Evolutionary conservation across 2,329 filamentous ascomycete species (phyloP), one percentile per base, ranked within the genome.

Genomic region (Xylariaceae sp.): DNA sequence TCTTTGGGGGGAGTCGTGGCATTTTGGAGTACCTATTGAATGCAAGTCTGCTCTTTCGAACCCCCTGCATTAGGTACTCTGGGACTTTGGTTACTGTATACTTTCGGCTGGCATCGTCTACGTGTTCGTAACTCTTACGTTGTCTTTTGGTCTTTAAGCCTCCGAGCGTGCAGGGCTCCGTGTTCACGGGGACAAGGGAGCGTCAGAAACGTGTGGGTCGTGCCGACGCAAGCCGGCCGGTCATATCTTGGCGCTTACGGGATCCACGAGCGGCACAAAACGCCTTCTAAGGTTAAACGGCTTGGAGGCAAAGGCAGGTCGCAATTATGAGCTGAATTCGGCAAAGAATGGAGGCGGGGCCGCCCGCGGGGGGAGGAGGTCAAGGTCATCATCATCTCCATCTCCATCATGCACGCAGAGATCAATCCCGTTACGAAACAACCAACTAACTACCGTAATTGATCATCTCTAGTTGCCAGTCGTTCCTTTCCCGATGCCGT

Each of bases 181-280:
- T 32, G 37, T 53, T 51, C 58, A 58, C 55, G 58, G 55, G 58
- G 53, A 39, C 35, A 50, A 51, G 32, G 40, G 29, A 44, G 49
- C 32, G 50, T 47, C 35, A 39, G 30, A 32, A 52, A 44, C 35
- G 42, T 50, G 54, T 55, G 58, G 54, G 56, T 42, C 56, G 43
- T 57, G 60, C 60, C 60, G 60, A 62, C 32, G 58, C 56, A 62
- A 62, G 54, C 58, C 60, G 58, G 56, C 47, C 47, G 43, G 29
- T 32, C 41, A 54, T n/a, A 53, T 41, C 40, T 39, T 37, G 39
- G 47, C 49, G 37, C 39, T 32, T 45, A 45, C 27, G 6, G 43
- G 5, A 40, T 5, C 6, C n/a, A 19, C 4, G 6, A 19, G 11
- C 39, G n/a, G 26, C 12, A 7, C 12, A 8, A 30, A 29, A 31